A percentile compares a stretch with the other conserved stretches of the same genome.
Evolutionary conservation across 2,329 filamentous ascomycete species (phyloP).

Genomic region (Grosmannia clavigera): DNA sequence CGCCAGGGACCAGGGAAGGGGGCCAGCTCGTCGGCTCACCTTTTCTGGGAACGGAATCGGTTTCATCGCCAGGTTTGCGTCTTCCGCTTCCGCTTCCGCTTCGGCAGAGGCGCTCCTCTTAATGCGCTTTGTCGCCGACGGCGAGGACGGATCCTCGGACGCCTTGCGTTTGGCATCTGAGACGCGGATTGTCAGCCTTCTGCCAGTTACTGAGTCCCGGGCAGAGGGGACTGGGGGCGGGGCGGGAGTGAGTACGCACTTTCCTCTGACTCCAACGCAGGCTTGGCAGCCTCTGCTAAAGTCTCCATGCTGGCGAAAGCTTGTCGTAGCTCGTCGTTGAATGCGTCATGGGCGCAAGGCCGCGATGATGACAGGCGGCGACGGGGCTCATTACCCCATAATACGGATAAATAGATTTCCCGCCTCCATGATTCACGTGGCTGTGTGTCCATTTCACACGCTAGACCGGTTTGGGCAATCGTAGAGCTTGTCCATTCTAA

Average conservation of each 20-base stretch:
- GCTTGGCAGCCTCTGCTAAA: neutral
- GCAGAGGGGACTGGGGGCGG: too few species aligned
- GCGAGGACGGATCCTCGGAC: slow-evolving; percentile 49
- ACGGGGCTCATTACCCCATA: neutral
- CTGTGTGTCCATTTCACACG: neutral
- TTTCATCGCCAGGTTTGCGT: slow-evolving; percentile 32
- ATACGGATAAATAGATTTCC: neutral
- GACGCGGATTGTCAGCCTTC: neutral
- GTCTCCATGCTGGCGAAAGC: neutral
- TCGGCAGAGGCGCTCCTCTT: slow-evolving; percentile 39
- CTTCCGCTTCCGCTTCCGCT: slow-evolving; percentile 32
- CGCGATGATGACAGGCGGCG: neutral
- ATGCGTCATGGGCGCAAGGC: neutral
- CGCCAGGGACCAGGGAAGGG: too few species aligned
- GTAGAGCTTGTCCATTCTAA: neutral
- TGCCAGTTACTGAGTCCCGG: neutral
- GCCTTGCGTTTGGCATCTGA: slow-evolving; percentile 61
- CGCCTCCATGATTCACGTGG: neutral
- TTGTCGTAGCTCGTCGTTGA: neutral
- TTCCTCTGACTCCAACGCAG: neutral
- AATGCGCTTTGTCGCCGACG: slow-evolving; percentile 50
- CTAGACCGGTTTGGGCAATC: neutral
- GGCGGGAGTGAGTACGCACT: neutral
- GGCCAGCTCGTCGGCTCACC: slow-evolving; percentile 26
- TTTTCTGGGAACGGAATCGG: slow-evolving; percentile 84